Base-by-base conservation (phyloP, 345 rosid genomes). In the Citrus sp. region DNA sequence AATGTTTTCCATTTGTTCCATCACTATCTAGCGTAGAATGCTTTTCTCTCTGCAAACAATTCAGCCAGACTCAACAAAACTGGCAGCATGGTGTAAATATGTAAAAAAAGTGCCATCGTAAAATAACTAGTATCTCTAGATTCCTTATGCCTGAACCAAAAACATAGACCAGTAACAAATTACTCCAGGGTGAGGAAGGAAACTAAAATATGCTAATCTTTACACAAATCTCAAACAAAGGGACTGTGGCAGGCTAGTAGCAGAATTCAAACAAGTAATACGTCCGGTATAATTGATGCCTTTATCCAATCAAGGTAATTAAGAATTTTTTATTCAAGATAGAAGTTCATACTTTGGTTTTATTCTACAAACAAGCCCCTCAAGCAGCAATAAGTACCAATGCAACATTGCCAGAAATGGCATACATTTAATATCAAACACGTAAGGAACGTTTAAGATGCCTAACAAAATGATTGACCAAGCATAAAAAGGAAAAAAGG, bases 11-110 rank as follows among this genome's bases (percentile, higher is more conserved):
- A 74, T 69, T 84, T 64, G 87, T 79, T 78, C 94, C 93, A 51
- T 87, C 90, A 75, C 70, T 81, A 7, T 92, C 98, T 77, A 85
- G 83, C 24, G 79, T 7, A 27, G 94, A 88, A 77, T 87, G 86
- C 78, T 89, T 92, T 80, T 94, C 98, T 83, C 99, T 91, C 99
- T 96, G 87, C 75, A 73, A 83, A 82, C 42, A 79, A 86, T 49
- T 79, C 72, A 83, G 74, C 81, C 56, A 76, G 32, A 72, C 70
- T 74, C 79, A 64, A 71, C 76, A 66, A 76, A 80, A 71, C 51
- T 42, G 38, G 32, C 65, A 76, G 21, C 38, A 74, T 46, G 76
- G 24, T 66, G 27, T 49, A 72, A 72, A 67, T 37, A 42, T 61
- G 65, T 34, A 67, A 54, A 74, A 55, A 16, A 67, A 25, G 19